Conservation (phyloP, 169 alveolate species). For the Theileria sp. region DNA sequence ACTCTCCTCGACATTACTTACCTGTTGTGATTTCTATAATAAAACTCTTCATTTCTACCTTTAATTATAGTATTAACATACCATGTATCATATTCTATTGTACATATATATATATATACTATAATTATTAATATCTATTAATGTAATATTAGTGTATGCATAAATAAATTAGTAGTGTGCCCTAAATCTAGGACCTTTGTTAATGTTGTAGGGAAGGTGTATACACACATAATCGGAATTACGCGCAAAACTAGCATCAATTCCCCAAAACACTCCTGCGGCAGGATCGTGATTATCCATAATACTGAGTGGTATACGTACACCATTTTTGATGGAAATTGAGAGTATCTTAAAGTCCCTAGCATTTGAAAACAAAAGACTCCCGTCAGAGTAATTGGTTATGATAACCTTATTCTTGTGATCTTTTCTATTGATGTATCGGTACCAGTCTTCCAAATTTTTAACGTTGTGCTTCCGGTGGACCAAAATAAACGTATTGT, state of each 20-base stretch:
- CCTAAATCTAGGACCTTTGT: background rate
- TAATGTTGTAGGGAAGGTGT: background rate
- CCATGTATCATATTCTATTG: no score
- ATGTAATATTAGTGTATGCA: background rate
- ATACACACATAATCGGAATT: background rate
- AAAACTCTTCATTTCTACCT: constrained; percentile 26
- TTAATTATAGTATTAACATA: background rate
- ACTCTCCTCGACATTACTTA: background rate
- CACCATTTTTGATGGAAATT: background rate
- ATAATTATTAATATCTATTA: background rate
- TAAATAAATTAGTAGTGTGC: background rate
- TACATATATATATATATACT: no score
- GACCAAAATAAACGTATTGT: background rate
- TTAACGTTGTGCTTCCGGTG: background rate
- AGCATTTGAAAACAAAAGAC: background rate
- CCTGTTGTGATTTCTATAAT: constrained; percentile 26
- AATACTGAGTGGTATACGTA: background rate
- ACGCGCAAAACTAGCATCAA: background rate
- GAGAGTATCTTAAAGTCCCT: background rate
- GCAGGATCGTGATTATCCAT: background rate
- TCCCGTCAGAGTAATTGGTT: background rate
- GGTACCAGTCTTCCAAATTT: background rate
- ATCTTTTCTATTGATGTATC: background rate
- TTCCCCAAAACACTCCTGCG: constrained; percentile 6
- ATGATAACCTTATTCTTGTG: background rate